Evolutionary conservation across 352 stramenopile species (phyloP).

Genomic region (Thraustotheca clavata): DNA sequence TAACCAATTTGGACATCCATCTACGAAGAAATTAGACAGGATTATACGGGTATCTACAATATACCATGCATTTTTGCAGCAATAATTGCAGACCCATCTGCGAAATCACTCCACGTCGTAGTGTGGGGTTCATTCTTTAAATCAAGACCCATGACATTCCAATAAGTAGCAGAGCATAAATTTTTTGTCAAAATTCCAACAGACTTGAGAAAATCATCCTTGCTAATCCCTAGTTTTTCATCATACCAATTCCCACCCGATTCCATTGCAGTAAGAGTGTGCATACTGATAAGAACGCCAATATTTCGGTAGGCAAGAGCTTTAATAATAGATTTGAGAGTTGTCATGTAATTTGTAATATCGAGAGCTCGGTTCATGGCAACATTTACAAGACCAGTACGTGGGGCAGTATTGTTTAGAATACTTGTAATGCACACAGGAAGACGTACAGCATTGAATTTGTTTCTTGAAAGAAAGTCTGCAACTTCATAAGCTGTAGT

Average conservation of each 20-base stretch:
- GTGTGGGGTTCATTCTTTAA: slow-evolving; percentile 64
- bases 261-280: slow-evolving; percentile 39
- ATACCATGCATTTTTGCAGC: slow-evolving; percentile 44
- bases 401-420: slow-evolving; percentile 32
- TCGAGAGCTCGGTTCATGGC: slow-evolving; percentile 61
- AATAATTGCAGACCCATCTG: slow-evolving; percentile 43
- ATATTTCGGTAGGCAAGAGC: slow-evolving; percentile 53
- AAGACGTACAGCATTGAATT: slow-evolving; percentile 60
- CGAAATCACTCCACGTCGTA: slow-evolving; percentile 34
- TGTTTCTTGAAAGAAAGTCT: slow-evolving; percentile 52
- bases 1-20: slow-evolving; percentile 54
- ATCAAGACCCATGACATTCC: slow-evolving; percentile 66
- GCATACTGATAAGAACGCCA: slow-evolving; percentile 58
- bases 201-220: slow-evolving; percentile 46
- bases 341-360: slow-evolving; percentile 56
- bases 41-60: not conserved
- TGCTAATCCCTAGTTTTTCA: slow-evolving; percentile 32
- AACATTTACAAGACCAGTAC: slow-evolving; percentile 49
- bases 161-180: slow-evolving; percentile 47
- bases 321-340: slow-evolving; percentile 45
- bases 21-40: slow-evolving; percentile 5
- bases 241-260: slow-evolving; percentile 55
- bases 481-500: slow-evolving; percentile 66
- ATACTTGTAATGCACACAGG: slow-evolving; percentile 50
- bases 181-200: slow-evolving; percentile 50